Evolutionary conservation across 2,329 filamentous ascomycete species (phyloP), one percentile per base, ranked within the genome.

Genomic region (Calonectria pseudoturangicola): DNA sequence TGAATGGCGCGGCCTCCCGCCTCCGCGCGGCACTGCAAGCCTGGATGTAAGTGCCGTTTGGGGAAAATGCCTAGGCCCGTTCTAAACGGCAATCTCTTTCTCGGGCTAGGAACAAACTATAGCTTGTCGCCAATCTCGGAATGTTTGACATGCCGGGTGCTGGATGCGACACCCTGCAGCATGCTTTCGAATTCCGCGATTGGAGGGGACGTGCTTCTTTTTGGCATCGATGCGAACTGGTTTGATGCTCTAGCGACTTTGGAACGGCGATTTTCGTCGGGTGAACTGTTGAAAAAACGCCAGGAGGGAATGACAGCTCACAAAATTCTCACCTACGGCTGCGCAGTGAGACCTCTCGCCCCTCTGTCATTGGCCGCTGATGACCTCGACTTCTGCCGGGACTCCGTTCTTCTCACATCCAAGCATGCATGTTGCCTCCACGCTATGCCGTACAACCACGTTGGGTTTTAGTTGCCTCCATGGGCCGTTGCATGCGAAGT

Each of bases 101-200:
- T 25, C 47, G n/a, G 56, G 39, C 21, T 39, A 41, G 27, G 30
- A 51, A 33, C 27, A 58, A 54, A 21, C 56, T 30, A 51, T 62
- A 36, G 45, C n/a, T 25, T 36, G 48, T 72, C 70, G 70, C 70
- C 62, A 72, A 71, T 72, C 70, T 72, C 56, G 58, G 70, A 30
- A 25, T 56, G 54, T 48, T 58, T 58, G 45, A 36, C 70, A 66
- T 50, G 21, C 27, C 28, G 30, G 41, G 56, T 65, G 54, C 58
- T 63, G 58, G 48, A 65, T 64, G 60, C 64, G 30, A 58, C 58
- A 58, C 47, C 65, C 70, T 62, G 65, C 64, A 68, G 56, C 60
- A 41, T 41, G 25, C 21, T 36, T 39, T 25, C 21, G 50, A 43
- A 70, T 66, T 36, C 25, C 25, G 56, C 58, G 50, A 65, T 70